Conservation (phyloP, 2,329 filamentous ascomycete genomes). For the Neofusicoccum kwambonambiense region DNA sequence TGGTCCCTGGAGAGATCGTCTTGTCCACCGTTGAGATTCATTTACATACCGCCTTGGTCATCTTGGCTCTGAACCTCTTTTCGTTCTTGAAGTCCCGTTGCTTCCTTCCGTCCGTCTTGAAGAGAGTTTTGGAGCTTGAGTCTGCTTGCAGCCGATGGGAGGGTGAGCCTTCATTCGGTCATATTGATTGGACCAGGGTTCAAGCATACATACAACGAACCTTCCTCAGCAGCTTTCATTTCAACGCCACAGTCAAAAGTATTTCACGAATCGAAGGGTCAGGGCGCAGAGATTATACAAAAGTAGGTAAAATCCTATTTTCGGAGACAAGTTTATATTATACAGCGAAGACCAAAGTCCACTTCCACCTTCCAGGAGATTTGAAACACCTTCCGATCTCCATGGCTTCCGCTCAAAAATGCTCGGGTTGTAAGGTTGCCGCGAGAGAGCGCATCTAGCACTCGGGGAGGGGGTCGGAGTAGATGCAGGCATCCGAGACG, state of each 20-base stretch:
- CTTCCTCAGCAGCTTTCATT: too few species aligned
- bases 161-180: too few species aligned
- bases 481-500: conserved; percentile 34
- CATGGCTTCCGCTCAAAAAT: not conserved
- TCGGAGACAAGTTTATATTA: conserved; percentile 10
- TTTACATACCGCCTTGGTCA: not conserved
- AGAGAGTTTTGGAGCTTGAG: too few species aligned
- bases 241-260: too few species aligned
- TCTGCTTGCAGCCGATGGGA: too few species aligned
- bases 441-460: conserved; percentile 3
- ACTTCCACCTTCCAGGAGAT: not conserved
- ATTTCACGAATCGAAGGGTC: not conserved
- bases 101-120: too few species aligned
- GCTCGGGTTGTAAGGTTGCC: not conserved
- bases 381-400: conserved; percentile 3
- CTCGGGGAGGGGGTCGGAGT: conserved; percentile 21
- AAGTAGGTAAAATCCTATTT: not conserved
- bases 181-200: too few species aligned
- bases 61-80: not conserved
- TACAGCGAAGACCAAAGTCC: conserved; percentile 7
- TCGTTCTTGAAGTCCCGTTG: too few species aligned
- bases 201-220: too few species aligned
- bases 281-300: not conserved
- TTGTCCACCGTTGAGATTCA: not conserved
- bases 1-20: not conserved